phyloP scores from a whole-genome alignment of 805 yeast species.

The Myxozyma monticola region DNA sequence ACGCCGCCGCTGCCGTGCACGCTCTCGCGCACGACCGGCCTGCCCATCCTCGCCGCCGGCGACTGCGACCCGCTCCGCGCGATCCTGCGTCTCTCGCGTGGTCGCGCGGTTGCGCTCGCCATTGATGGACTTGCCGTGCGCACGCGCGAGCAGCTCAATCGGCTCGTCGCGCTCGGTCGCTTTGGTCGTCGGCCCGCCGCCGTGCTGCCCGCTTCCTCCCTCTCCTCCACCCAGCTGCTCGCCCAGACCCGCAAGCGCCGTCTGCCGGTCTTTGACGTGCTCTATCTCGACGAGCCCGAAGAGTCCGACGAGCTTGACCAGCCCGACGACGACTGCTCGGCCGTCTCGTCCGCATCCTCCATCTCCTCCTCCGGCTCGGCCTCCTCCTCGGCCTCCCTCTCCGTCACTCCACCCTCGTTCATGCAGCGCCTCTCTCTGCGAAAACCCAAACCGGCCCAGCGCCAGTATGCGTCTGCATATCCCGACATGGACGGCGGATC shows the following conservation, averaged over 20 bases:
- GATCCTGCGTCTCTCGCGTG: constrained; percentile 11
- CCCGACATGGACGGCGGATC: constrained; percentile 26
- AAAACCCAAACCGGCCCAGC: neutral
- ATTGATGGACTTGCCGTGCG: constrained; percentile 23
- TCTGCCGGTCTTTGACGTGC: constrained; percentile 20
- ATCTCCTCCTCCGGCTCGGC: constrained; percentile 12
- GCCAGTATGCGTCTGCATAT: constrained; percentile 11
- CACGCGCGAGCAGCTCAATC: constrained; percentile 25
- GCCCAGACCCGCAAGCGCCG: constrained; percentile 1
- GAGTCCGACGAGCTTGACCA: neutral
- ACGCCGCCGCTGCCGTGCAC: constrained; percentile 20
- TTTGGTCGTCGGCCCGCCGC: constrained; percentile 21
- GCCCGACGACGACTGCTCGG: constrained; percentile 2
- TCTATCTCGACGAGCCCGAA: no score
- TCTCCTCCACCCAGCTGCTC: neutral
- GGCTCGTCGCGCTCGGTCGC: constrained; percentile 24
- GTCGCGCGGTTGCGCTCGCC: constrained; percentile 18
- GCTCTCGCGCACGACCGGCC: constrained; percentile 24
- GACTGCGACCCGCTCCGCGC: constrained; percentile 16
- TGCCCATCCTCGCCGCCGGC: constrained; percentile 17
- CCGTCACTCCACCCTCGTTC: constrained; percentile 4
- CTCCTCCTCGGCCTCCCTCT: constrained; percentile 3
- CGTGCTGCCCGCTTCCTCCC: constrained; percentile 1
- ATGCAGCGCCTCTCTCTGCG: constrained; percentile 5
- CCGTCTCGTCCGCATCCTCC: constrained; percentile 2